These are phyloP conservation scores for Aspergillus tanneri DNA, from an alignment of 2,329 filamentous ascomycete species.

Conservation along the genomic window DNA sequence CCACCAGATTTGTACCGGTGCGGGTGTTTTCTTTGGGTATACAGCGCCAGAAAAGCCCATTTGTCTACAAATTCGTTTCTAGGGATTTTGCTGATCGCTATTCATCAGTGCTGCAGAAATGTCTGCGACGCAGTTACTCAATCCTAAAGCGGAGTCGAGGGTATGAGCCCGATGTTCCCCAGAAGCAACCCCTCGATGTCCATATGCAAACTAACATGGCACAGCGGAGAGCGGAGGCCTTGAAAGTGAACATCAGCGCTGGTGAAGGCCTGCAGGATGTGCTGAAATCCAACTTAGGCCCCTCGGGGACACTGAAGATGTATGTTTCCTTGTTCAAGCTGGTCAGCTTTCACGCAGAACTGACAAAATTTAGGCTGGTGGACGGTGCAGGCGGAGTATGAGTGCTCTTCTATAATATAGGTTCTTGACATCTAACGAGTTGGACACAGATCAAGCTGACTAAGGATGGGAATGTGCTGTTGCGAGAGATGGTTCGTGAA, in stretches of 20 bases:
- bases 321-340: conserved; percentile 40
- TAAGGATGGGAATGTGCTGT: conserved; percentile 90
- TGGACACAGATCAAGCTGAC: conserved; percentile 85
- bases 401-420: conserved; percentile 13
- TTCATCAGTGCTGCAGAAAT: conserved; percentile 52
- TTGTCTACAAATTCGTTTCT: conserved; percentile 21
- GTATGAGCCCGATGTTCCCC: conserved; percentile 52
- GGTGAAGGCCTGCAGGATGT: conserved; percentile 93
- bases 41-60: conserved; percentile 25
- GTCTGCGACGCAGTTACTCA: conserved; percentile 97
- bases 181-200: conserved; percentile 33
- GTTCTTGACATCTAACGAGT: conserved; percentile 21
- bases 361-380: conserved; percentile 53
- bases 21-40: conserved; percentile 23
- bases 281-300: conserved; percentile 92
- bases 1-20: conserved; percentile 28
- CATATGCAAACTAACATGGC: conserved; percentile 46
- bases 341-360: conserved; percentile 13
- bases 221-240: conserved; percentile 92
- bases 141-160: conserved; percentile 97
- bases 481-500: conserved; percentile 62
- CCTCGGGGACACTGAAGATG: conserved; percentile 95
- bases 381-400: conserved; percentile 61
- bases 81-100: conserved; percentile 23
- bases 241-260: conserved; percentile 94